Percentiles rank a stretch among this genome's conserved stretches.
phyloP scores from a whole-genome alignment of 129 eudicot species.

The Flaveria sonorensis region DNA sequence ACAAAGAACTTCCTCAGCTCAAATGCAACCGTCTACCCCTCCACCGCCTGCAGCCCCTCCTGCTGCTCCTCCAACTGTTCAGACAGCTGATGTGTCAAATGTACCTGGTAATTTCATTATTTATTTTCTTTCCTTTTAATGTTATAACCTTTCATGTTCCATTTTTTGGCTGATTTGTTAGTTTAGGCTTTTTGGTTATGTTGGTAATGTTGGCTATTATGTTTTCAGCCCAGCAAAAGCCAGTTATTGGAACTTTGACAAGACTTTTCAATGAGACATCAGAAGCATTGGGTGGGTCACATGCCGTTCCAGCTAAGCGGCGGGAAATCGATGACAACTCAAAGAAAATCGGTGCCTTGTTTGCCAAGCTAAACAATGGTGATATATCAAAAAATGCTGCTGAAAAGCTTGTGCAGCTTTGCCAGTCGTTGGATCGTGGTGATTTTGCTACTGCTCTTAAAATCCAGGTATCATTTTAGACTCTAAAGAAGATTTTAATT shows the following conservation, averaged over 20 bases:
- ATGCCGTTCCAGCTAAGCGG: constrained; percentile 78
- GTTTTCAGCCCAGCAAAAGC: constrained; percentile 69
- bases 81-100: constrained; percentile 86
- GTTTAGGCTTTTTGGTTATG: background rate
- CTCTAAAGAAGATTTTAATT: background rate
- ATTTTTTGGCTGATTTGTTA: background rate
- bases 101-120: constrained; percentile 67
- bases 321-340: constrained; percentile 94
- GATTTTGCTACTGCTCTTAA: constrained; percentile 80
- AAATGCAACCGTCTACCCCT: constrained; percentile 68
- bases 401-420: constrained; percentile 89
- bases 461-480: constrained; percentile 59
- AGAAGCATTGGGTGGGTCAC: constrained; percentile 79
- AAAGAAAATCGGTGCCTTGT: constrained; percentile 82
- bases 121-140: background rate
- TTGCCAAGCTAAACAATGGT: constrained; percentile 73
- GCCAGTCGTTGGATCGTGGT: constrained; percentile 86
- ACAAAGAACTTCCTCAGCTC: constrained; percentile 61
- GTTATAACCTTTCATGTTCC: background rate
- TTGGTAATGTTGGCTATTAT: constrained; percentile 3
- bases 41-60: constrained; percentile 62
- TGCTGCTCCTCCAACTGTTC: constrained; percentile 89
- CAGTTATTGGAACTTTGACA: constrained; percentile 81
- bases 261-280: constrained; percentile 90
- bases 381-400: constrained; percentile 86